Evolutionary conservation across 1,139 yeast species (phyloP), one percentile per base, ranked within the genome.

Genomic region (Saccharomyces hybrid): DNA sequence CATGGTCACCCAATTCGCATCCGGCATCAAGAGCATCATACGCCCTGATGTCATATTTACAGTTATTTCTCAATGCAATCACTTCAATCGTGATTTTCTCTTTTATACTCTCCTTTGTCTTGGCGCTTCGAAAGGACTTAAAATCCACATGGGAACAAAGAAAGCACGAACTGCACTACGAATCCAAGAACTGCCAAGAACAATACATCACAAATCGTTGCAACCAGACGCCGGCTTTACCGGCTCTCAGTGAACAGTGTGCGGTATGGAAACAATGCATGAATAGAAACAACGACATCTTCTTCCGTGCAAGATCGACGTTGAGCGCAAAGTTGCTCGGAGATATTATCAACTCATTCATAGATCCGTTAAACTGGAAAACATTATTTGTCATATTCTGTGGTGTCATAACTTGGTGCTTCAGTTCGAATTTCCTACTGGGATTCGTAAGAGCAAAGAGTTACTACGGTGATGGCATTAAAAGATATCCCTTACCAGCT

Each of bases 251-350:
- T 61, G 70, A 73, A n/a, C 77, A 81, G 20, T 93, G 99, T 69
- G 75, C 78, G 32, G 74, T 75, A 47, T 88, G 96, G 95, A 85
- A 82, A 58, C 79, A 78, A 58, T 93, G 99, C 70, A 90, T 88
- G 96, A 82, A 84, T 62, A 77, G 89, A 57, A 95, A 91, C 63
- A 96, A 97, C 13, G 80, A 81, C 47, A 75, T 81, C 6, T 81
- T 90, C n/a, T 95, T 93, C 4, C 78, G 82, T 50, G 88, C 95
- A 2, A 78, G 81, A 61, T 80, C 90, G 32, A 81, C 90, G 0
- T 51, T 66, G 27, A 62, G 62, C 16, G 96, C 96, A 0, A 91
- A 85, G 65, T 81, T 95, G 0, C 78, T 89, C 65, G 95, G 95
- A 1, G 93, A 86, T 58, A 85, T 88, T 25, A 75, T 89, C 51